Base-by-base conservation (phyloP, 169 alveolate genomes). In the Plasmodium vivax region DNA sequence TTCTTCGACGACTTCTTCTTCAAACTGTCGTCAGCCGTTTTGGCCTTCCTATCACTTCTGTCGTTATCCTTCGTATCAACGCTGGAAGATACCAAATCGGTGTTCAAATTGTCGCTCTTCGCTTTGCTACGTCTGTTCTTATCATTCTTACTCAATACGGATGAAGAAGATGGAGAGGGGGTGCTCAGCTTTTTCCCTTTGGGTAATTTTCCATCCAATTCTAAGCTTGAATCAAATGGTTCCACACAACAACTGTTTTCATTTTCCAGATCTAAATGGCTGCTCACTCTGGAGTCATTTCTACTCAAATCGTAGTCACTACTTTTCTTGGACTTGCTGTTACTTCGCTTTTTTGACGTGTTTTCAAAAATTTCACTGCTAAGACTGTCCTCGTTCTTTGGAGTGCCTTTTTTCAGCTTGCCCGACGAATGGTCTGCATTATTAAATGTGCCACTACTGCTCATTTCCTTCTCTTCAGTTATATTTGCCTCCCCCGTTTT, bases 1-100 rank as follows among this genome's bases (percentile, higher is more conserved):
- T 90, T 90, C 68, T 87, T 87, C 14, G 94, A 58, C 54, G 72
- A 79, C 36, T 79, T 90, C 58, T 79, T 90, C 58, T 90, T 90
- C 23, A 71, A 62, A 90, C 23, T 32, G 27, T 34, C 94, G 19
- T 90, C 94, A 16, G 34, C 47, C 32, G 7, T 58, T 90, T 87
- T 90, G 19, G n/a, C 74, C 83, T 62, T 90, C 51, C 72, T 90
- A 10, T 72, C 94, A 88, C 23, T 54, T 47, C 62, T 8, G n/a
- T 68, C 77, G 12, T 68, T 68, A 68, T 90, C 94, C 82, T 90
- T 90, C 41, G 90, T 62, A 19, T 90, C 94, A 62, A 90, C 2
- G 38, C 77, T 90, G 12, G 91, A 90, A 5, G 83, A 84, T 19
- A 88, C 10, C 14, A 90, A 6, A 23, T 62, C 94, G 9, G 19